phyloP scores from a whole-genome alignment of 2,329 filamentous ascomycete genomes.

The Bipolaris zeicola region DNA sequence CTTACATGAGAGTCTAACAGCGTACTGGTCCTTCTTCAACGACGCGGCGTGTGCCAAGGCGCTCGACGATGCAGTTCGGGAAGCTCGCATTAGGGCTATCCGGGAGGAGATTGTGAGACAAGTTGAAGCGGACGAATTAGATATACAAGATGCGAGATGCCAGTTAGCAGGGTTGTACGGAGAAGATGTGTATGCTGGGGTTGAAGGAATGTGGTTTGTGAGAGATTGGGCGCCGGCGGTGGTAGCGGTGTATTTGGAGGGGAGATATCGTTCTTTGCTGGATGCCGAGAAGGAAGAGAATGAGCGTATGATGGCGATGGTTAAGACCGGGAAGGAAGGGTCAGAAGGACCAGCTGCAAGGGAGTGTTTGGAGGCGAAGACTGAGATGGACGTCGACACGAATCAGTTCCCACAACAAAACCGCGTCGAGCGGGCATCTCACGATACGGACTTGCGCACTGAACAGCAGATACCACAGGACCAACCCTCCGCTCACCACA shows the following conservation, averaged over 20 bases:
- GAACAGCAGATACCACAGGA: background rate
- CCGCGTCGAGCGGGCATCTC: too few species aligned
- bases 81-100: constrained; percentile 21
- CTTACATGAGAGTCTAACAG: constrained; percentile 21
- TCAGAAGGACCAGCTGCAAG: background rate
- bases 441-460: too few species aligned
- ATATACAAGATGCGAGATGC: constrained; percentile 15
- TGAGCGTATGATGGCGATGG: constrained; percentile 12
- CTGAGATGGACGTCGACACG: too few species aligned
- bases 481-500: background rate
- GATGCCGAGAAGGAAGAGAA: constrained; percentile 25
- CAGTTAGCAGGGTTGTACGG: constrained; percentile 28
- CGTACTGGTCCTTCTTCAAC: constrained; percentile 36
- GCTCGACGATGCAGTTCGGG: constrained; percentile 34
- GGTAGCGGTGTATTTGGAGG: constrained; percentile 32
- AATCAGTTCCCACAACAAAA: too few species aligned
- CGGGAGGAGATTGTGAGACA: constrained; percentile 24
- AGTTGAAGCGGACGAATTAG: constrained; percentile 18
- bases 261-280: constrained; percentile 31
- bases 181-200: constrained; percentile 7
- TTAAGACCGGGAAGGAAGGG: constrained; percentile 1
- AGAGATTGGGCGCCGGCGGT: constrained; percentile 31
- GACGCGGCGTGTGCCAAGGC: constrained; percentile 27
- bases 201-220: constrained; percentile 32
- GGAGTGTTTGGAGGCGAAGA: too few species aligned